A percentile compares a stretch with the other conserved stretches of the same genome.
Evolutionary conservation across 129 eudicot species (phyloP).

Genomic region (Flaveria bidentis): DNA sequence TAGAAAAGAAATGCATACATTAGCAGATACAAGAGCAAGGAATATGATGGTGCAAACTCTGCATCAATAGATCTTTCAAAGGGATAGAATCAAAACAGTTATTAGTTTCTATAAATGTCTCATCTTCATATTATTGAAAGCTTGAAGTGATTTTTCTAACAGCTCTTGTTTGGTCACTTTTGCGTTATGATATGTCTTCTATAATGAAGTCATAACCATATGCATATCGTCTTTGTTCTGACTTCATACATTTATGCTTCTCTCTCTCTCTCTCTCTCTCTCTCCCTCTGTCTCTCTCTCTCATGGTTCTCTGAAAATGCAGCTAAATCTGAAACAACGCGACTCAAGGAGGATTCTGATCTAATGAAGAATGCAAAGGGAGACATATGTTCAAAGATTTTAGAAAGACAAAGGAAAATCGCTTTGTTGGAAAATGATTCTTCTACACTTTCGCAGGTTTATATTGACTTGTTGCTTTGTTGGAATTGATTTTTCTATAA

Average conservation of each 20-base stretch:
- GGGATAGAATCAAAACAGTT: neutral
- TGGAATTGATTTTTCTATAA: neutral
- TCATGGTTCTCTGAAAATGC: conserved; percentile 31
- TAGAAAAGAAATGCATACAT: conserved; percentile 1
- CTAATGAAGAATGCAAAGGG: conserved; percentile 60
- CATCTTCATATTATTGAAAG: neutral
- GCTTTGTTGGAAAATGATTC: conserved; percentile 67
- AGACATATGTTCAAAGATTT: conserved; percentile 57
- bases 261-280: conserved; percentile 1
- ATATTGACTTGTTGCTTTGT: conserved; percentile 5
- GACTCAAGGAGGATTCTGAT: conserved; percentile 58
- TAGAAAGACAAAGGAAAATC: conserved; percentile 66
- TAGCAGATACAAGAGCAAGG: conserved; percentile 1
- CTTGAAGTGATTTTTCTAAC: conserved; percentile 5
- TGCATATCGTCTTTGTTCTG: neutral
- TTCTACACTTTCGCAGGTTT: conserved; percentile 67
- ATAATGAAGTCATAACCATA: conserved; percentile 1
- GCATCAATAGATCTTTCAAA: conserved; percentile 19
- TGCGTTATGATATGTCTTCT: conserved; percentile 19
- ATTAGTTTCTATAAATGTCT: neutral
- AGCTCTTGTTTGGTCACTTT: conserved; percentile 23
- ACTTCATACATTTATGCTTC: conserved; percentile 9
- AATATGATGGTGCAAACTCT: neutral
- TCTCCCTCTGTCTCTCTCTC: conserved; percentile 1
- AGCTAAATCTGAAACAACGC: conserved; percentile 63